phyloP scores from a whole-genome alignment of 495 filamentous ascomycete species.

The Penicillium mononematosum region DNA sequence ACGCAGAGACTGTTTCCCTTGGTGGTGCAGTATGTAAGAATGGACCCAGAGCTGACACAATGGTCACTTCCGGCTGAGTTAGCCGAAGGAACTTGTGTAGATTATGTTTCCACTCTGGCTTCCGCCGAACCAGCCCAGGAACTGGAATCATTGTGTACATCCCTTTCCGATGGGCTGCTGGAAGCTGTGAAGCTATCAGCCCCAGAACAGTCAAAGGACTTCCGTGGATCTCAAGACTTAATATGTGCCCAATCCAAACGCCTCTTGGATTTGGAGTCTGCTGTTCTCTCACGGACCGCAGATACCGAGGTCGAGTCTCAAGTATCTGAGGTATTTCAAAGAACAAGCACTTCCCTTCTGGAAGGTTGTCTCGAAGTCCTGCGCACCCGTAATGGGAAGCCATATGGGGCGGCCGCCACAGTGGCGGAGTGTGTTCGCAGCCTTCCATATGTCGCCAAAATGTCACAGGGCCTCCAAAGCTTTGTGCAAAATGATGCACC shows the following conservation, averaged over 20 bases:
- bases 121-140: conserved; percentile 27
- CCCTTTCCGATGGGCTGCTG: conserved; percentile 53
- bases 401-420: conserved; percentile 72
- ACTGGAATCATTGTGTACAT: conserved; percentile 52
- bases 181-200: conserved; percentile 65
- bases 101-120: conserved; percentile 36
- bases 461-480: conserved; percentile 33
- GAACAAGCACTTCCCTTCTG: conserved; percentile 41
- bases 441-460: conserved; percentile 41
- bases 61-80: conserved; percentile 51
- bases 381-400: conserved; percentile 69
- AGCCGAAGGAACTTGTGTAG: conserved; percentile 38
- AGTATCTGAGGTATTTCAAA: conserved; percentile 27
- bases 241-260: conserved; percentile 59
- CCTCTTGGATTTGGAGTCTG: conserved; percentile 59
- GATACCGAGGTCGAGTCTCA: conserved; percentile 27
- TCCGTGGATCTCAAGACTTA: conserved; percentile 64
- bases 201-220: conserved; percentile 76
- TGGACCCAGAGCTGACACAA: conserved; percentile 39
- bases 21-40: conserved; percentile 56
- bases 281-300: conserved; percentile 37
- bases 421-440: conserved; percentile 50
- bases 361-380: conserved; percentile 50
- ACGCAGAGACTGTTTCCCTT: conserved; percentile 54
- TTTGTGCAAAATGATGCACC: conserved; percentile 52